These are phyloP conservation scores for Mucor saturninus DNA, from an alignment of 371 early-diverging fungal genomes.

Conservation along the genomic window DNA sequence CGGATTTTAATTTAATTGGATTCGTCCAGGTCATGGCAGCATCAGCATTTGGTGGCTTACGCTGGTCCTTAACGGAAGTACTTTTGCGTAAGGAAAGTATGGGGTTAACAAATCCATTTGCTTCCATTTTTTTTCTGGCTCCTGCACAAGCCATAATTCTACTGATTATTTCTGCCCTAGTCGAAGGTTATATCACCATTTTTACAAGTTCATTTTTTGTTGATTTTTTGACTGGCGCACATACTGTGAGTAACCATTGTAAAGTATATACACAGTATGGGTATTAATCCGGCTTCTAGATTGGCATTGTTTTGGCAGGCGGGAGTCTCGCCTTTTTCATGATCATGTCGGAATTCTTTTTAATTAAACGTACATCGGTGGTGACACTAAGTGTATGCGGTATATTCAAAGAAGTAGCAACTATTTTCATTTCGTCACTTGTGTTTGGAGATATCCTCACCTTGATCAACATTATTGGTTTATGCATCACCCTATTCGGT, in stretches of 20 bases:
- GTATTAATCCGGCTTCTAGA: constrained; percentile 18
- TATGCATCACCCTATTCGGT: constrained; percentile 73
- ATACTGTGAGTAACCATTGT: constrained; percentile 40
- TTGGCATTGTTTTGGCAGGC: constrained; percentile 57
- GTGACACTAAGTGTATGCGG: constrained; percentile 92
- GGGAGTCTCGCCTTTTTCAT: constrained; percentile 88
- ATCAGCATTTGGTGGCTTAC: constrained; percentile 82
- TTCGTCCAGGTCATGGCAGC: constrained; percentile 74
- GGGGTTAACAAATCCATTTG: constrained; percentile 85
- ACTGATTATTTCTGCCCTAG: constrained; percentile 61
- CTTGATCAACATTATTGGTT: constrained; percentile 67
- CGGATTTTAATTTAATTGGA: constrained; percentile 73
- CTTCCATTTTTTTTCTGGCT: constrained; percentile 74
- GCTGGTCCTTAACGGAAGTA: constrained; percentile 90
- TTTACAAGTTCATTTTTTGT: constrained; percentile 57
- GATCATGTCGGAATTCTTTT: constrained; percentile 86
- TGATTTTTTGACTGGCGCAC: constrained; percentile 37
- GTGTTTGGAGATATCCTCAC: constrained; percentile 80
- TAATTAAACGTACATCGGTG: constrained; percentile 87
- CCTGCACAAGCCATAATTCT: constrained; percentile 77
- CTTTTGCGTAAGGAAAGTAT: constrained; percentile 73
- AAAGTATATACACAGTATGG: neutral
- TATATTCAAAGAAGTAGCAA: constrained; percentile 86
- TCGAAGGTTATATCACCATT: constrained; percentile 67
- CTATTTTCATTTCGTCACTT: constrained; percentile 66